Conservation (phyloP, 2,329 filamentous ascomycete species). For the Myriosclerotinia curreyana region DNA sequence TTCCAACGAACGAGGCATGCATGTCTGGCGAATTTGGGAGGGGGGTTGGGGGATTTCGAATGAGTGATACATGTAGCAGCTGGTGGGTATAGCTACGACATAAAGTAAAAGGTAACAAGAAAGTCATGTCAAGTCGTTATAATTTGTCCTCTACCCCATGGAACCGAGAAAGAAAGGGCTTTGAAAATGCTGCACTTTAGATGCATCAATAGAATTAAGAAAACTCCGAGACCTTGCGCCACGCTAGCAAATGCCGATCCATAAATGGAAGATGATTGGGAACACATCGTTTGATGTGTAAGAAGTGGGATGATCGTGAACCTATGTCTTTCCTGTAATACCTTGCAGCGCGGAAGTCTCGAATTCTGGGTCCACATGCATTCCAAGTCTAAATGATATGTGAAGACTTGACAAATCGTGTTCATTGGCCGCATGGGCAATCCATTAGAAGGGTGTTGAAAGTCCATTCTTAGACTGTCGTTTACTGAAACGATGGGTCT, state of each 20-base stretch:
- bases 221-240: slow-evolving; percentile 17
- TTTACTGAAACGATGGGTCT: slow-evolving; percentile 77
- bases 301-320: slow-evolving; percentile 2
- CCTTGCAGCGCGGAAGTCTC: background rate
- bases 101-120: slow-evolving; percentile 2
- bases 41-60: background rate
- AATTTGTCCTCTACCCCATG: background rate
- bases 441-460: slow-evolving; percentile 57
- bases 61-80: background rate
- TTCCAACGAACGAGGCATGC: background rate
- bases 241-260: slow-evolving; percentile 21
- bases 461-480: slow-evolving; percentile 93
- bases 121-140: slow-evolving; percentile 16
- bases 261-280: slow-evolving; percentile 13
- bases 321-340: background rate
- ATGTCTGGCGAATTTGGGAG: background rate
- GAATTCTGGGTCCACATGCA: background rate
- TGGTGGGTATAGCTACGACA: background rate
- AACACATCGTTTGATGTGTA: slow-evolving; percentile 25
- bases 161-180: slow-evolving; percentile 2
- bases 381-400: background rate
- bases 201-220: slow-evolving; percentile 13
- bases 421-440: background rate
- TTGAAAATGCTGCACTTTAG: slow-evolving; percentile 12
- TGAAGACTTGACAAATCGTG: background rate